phyloP scores from a whole-genome alignment of 345 rosid genomes.

The Acer campestre region DNA sequence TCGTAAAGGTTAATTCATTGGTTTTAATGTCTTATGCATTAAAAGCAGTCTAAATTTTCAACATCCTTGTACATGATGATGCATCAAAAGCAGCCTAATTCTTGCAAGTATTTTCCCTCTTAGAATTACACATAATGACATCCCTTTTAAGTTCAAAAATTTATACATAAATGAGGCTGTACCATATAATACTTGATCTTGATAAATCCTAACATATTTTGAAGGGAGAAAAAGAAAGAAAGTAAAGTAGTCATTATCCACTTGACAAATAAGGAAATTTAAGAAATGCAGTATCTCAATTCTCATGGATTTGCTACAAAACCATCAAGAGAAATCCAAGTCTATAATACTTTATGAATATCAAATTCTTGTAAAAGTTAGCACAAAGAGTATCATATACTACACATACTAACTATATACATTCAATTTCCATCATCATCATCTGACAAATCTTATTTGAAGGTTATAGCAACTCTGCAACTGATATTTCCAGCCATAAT shows the following conservation, averaged over 20 bases:
- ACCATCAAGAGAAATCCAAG: not conserved
- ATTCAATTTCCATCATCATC: constrained; percentile 4
- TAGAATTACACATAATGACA: too few relatives aligned
- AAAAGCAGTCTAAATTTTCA: too few relatives aligned
- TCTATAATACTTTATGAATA: not conserved
- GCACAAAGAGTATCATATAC: constrained; percentile 11
- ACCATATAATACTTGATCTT: too few relatives aligned
- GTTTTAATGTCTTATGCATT: too few relatives aligned
- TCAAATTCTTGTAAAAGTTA: constrained; percentile 11
- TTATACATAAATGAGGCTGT: too few relatives aligned
- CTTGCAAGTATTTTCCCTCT: too few relatives aligned
- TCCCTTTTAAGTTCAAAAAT: too few relatives aligned
- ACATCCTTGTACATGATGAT: too few relatives aligned
- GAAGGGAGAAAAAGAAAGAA: too few relatives aligned
- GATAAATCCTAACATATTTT: too few relatives aligned
- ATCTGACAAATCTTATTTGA: constrained; percentile 9
- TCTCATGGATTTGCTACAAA: not conserved
- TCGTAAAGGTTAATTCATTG: too few relatives aligned
- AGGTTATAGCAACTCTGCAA: constrained; percentile 2
- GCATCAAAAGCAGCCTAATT: too few relatives aligned
- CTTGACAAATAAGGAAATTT: not conserved
- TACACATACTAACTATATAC: constrained; percentile 14
- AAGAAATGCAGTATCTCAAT: not conserved
- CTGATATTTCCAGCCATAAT: not conserved
- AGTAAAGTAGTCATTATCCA: not conserved